phyloP scores from a whole-genome alignment of 345 rosid genomes.

The Mercurialis annua region DNA sequence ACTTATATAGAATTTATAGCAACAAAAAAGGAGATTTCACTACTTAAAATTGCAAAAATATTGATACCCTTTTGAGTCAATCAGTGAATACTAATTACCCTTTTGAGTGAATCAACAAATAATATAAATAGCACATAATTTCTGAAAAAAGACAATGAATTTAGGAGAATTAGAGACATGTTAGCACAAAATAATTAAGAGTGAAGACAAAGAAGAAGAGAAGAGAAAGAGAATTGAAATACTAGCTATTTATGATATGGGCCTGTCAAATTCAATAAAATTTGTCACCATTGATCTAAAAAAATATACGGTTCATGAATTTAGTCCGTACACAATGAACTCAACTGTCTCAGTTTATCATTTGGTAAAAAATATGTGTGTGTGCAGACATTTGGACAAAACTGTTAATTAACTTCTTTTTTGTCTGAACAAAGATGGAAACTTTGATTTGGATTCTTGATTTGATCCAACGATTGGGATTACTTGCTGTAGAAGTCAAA shows the following conservation, averaged over 20 bases:
- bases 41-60: not conserved
- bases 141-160: not conserved
- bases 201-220: slow-evolving; percentile 1
- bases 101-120: not conserved
- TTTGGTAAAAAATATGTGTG: not conserved
- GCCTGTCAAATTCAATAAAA: too few species aligned
- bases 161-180: not conserved
- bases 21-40: not conserved
- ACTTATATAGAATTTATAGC: not conserved
- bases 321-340: slow-evolving; percentile 21
- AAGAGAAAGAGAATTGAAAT: not conserved
- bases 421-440: not conserved
- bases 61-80: too few species aligned
- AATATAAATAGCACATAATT: not conserved
- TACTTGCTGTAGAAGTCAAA: not conserved
- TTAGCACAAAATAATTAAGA: not conserved
- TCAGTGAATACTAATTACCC: too few species aligned
- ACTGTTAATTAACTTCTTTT: not conserved
- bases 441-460: not conserved
- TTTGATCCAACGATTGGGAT: slow-evolving; percentile 11
- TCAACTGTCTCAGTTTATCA: not conserved
- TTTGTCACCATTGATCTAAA: not conserved
- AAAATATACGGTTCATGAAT: slow-evolving; percentile 2
- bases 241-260: not conserved
- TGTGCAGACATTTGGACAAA: not conserved